phyloP scores from a whole-genome alignment of 2,329 filamentous ascomycete species.

The Colletotrichum coccodes region DNA sequence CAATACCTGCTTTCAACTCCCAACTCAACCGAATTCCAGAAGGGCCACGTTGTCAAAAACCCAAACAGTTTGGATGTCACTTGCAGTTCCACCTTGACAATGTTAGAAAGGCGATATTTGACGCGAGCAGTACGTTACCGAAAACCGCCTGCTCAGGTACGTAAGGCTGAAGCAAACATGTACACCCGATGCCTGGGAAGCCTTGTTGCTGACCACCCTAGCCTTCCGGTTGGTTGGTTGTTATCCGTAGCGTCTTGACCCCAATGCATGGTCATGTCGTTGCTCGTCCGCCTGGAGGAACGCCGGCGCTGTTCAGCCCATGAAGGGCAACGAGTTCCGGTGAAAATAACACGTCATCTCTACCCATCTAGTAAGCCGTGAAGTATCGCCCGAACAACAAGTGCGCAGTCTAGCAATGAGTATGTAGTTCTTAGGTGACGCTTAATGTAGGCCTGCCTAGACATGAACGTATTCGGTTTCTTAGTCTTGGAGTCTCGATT shows the following conservation, averaged over 20 bases:
- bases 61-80: background rate
- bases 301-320: too few relatives aligned
- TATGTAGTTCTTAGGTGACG: background rate
- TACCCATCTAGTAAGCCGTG: background rate
- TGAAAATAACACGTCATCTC: background rate
- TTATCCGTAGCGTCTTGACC: background rate
- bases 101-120: background rate
- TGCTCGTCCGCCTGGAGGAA: too few relatives aligned
- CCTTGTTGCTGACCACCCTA: background rate
- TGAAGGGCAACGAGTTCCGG: too few relatives aligned
- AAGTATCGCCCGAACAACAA: background rate
- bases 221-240: background rate
- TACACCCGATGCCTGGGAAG: background rate
- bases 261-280: background rate
- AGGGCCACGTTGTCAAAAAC: too few relatives aligned
- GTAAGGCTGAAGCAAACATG: slow-evolving; percentile 16
- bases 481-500: background rate
- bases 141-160: background rate
- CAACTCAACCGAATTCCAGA: too few relatives aligned
- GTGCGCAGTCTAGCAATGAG: background rate
- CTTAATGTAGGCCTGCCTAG: background rate
- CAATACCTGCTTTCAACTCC: too few relatives aligned
- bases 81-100: background rate
- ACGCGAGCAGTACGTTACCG: background rate
- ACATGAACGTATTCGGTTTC: background rate